phyloP scores from a whole-genome alignment of 177 flowering plant genomes.

The Vitis hybrid region DNA sequence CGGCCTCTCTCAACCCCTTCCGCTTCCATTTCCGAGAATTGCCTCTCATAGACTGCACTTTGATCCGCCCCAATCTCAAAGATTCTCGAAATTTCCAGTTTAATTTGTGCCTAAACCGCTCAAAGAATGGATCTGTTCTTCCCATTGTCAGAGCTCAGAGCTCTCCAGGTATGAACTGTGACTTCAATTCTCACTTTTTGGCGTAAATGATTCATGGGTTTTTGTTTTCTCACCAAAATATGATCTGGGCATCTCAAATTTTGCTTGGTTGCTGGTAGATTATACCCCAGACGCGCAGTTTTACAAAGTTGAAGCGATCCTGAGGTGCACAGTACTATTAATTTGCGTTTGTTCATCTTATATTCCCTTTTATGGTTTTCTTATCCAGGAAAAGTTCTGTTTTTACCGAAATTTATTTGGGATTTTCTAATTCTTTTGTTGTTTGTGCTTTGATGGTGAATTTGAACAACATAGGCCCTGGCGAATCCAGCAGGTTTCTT shows the following conservation, averaged over 20 bases:
- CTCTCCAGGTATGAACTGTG: conserved; percentile 34
- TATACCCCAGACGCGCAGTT: conserved; percentile 71
- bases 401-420: neutral
- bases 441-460: conserved; percentile 17
- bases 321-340: conserved; percentile 43
- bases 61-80: conserved; percentile 11
- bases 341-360: neutral
- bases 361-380: neutral
- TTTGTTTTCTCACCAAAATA: neutral
- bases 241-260: conserved; percentile 13
- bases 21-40: conserved; percentile 9
- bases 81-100: conserved; percentile 17
- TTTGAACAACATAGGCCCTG: conserved; percentile 59
- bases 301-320: conserved; percentile 87
- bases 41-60: conserved; percentile 11
- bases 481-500: conserved; percentile 76
- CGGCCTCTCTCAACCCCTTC: conserved; percentile 14
- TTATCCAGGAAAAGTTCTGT: neutral
- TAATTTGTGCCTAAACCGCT: conserved; percentile 18
- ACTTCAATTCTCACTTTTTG: neutral
- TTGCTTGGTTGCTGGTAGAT: conserved; percentile 31
- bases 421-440: neutral
- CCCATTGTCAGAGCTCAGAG: conserved; percentile 57
- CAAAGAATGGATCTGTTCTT: conserved; percentile 25
- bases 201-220: neutral